phyloP scores from a whole-genome alignment of 805 yeast species.

The Wickerhamomyces alni region DNA sequence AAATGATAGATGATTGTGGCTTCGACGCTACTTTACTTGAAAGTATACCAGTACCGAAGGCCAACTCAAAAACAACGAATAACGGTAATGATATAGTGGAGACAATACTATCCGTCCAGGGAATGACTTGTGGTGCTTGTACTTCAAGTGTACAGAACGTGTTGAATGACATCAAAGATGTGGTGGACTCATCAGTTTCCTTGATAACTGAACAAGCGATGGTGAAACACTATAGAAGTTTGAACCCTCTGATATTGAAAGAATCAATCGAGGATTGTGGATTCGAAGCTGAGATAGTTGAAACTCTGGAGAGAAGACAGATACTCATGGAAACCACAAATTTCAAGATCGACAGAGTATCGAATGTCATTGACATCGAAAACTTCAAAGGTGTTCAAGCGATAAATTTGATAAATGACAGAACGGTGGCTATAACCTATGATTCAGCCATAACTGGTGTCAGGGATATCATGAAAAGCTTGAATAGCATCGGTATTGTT shows the following conservation, averaged over 20 bases:
- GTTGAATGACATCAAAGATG: slow-evolving; percentile 43
- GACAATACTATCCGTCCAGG: slow-evolving; percentile 14
- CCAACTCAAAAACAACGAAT: not conserved
- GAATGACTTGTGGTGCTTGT: slow-evolving; percentile 27
- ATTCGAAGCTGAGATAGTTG: slow-evolving; percentile 44
- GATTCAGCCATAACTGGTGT: slow-evolving; percentile 51
- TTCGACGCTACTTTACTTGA: slow-evolving; percentile 43
- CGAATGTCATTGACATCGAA: slow-evolving; percentile 29
- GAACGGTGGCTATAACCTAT: slow-evolving; percentile 34
- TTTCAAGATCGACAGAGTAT: slow-evolving; percentile 6
- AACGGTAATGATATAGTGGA: slow-evolving; percentile 4
- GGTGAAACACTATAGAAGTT: slow-evolving; percentile 38
- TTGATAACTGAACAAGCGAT: slow-evolving; percentile 70
- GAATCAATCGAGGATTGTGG: slow-evolving; percentile 72
- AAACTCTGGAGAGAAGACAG: slow-evolving; percentile 2
- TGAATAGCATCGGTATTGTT: slow-evolving; percentile 48
- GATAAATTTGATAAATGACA: slow-evolving; percentile 23
- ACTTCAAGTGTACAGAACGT: slow-evolving; percentile 58
- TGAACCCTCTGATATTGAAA: slow-evolving; percentile 30
- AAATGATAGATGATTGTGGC: slow-evolving; percentile 68
- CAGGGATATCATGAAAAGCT: slow-evolving; percentile 49
- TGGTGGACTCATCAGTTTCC: slow-evolving; percentile 55
- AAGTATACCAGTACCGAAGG: not conserved
- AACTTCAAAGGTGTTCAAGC: slow-evolving; percentile 40
- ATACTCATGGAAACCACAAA: slow-evolving; percentile 7